Evolutionary conservation across 495 filamentous ascomycete species (phyloP).

Genomic region (Hyaloscypha hepaticicola): DNA sequence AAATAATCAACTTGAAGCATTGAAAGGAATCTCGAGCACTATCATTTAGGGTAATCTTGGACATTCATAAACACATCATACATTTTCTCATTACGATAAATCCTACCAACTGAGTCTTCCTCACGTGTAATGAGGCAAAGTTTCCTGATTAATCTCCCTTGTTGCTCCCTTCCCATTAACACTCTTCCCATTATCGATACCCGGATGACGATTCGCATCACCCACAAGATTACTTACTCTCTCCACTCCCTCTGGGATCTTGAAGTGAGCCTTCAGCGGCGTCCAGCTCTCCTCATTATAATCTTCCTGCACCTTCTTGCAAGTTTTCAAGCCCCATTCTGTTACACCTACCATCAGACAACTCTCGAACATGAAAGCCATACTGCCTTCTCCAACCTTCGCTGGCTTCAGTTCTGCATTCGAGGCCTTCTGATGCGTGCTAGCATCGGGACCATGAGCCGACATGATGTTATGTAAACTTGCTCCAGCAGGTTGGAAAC

Average conservation of each 20-base stretch:
- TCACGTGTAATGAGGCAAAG: not conserved
- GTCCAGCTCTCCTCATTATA: slow-evolving; percentile 89
- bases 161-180: slow-evolving; percentile 15
- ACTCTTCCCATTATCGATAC: slow-evolving; percentile 12
- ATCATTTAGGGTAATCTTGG: too few species aligned
- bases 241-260: slow-evolving; percentile 18
- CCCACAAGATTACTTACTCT: slow-evolving; percentile 26
- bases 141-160: slow-evolving; percentile 1
- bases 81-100: not conserved
- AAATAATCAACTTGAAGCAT: not conserved
- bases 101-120: not conserved
- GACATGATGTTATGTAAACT: slow-evolving; percentile 60
- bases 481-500: slow-evolving; percentile 60
- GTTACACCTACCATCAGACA: slow-evolving; percentile 87
- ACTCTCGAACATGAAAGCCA: slow-evolving; percentile 69
- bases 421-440: slow-evolving; percentile 64
- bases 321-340: slow-evolving; percentile 83
- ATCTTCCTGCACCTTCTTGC: slow-evolving; percentile 77
- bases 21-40: too few species aligned
- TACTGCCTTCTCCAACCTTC: slow-evolving; percentile 57
- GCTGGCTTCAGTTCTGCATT: slow-evolving; percentile 48
- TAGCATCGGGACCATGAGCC: slow-evolving; percentile 59
- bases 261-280: slow-evolving; percentile 72
- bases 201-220: not conserved
- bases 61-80: not conserved